Conservation (phyloP, 108 stramenopile genomes). For the Cyclotella sp. region DNA sequence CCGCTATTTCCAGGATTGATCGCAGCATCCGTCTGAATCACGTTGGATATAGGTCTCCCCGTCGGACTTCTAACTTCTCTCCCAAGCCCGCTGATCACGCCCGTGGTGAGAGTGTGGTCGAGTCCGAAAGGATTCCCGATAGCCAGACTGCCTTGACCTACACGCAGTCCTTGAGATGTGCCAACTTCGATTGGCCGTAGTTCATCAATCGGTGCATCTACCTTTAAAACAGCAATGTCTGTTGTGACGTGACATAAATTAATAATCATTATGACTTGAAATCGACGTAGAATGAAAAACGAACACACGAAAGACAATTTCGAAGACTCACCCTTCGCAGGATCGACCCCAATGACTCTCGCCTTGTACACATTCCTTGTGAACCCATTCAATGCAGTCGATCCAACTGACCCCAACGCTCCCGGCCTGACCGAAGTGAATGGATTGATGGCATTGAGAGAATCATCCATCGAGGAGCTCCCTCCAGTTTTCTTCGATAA, state of each 20-base stretch:
- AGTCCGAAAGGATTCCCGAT: slow-evolving; percentile 97
- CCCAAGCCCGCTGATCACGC: slow-evolving; percentile 81
- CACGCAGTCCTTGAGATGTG: slow-evolving; percentile 64
- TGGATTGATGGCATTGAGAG: slow-evolving; percentile 20
- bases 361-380: slow-evolving; percentile 78
- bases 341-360: slow-evolving; percentile 86
- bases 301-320: not conserved
- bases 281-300: not conserved
- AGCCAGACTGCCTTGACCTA: slow-evolving; percentile 78
- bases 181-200: slow-evolving; percentile 69
- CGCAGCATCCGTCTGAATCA: slow-evolving; percentile 93
- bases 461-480: not conserved
- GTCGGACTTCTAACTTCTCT: slow-evolving; percentile 85
- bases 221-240: slow-evolving; percentile 92
- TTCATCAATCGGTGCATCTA: slow-evolving; percentile 63
- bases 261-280: not conserved
- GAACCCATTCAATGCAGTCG: slow-evolving; percentile 26
- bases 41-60: slow-evolving; percentile 93
- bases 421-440: slow-evolving; percentile 41
- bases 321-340: slow-evolving; percentile 65
- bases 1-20: slow-evolving; percentile 63
- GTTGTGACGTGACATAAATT: not conserved
- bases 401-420: slow-evolving; percentile 25
- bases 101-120: slow-evolving; percentile 88
- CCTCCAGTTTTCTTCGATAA: not conserved